These are phyloP conservation scores for Discostella pseudostelligera DNA, from an alignment of 108 stramenopile species.

Conservation along the genomic window DNA sequence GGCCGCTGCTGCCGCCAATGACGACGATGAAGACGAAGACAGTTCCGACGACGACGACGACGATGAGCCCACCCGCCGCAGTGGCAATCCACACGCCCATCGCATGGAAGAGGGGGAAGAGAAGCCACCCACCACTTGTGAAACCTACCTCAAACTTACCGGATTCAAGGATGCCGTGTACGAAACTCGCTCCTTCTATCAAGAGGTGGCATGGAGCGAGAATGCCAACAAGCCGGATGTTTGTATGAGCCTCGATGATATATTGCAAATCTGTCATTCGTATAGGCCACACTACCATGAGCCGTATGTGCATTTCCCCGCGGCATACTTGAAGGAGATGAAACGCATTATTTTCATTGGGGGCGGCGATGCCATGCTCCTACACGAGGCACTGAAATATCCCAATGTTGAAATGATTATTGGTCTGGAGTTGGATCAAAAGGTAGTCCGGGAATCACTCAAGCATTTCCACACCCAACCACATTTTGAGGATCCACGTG, in stretches of 20 bases:
- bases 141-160: slow-evolving; percentile 41
- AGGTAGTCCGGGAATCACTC: slow-evolving; percentile 64
- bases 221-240: slow-evolving; percentile 56
- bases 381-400: slow-evolving; percentile 83
- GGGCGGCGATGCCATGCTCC: slow-evolving; percentile 87
- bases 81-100: slow-evolving; percentile 42
- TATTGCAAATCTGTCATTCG: slow-evolving; percentile 69
- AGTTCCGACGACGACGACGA: slow-evolving; percentile 15
- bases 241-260: slow-evolving; percentile 71
- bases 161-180: slow-evolving; percentile 48
- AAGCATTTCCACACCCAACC: slow-evolving; percentile 76
- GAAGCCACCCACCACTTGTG: slow-evolving; percentile 48
- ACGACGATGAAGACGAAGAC: slow-evolving; percentile 5
- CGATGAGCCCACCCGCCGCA: slow-evolving; percentile 15
- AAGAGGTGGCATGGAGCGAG: slow-evolving; percentile 50
- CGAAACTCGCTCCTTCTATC: slow-evolving; percentile 38
- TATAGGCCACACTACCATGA: slow-evolving; percentile 90
- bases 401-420: slow-evolving; percentile 71
- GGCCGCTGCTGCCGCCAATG: background rate
- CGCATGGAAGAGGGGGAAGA: slow-evolving; percentile 47
- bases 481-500: slow-evolving; percentile 79
- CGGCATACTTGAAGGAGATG: slow-evolving; percentile 66
- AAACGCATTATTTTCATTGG: slow-evolving; percentile 77
- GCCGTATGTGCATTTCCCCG: slow-evolving; percentile 72
- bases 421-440: slow-evolving; percentile 84